Evolutionary conservation across 495 filamentous ascomycete species (phyloP).

Genomic region (Tuber microsphaerosporum): DNA sequence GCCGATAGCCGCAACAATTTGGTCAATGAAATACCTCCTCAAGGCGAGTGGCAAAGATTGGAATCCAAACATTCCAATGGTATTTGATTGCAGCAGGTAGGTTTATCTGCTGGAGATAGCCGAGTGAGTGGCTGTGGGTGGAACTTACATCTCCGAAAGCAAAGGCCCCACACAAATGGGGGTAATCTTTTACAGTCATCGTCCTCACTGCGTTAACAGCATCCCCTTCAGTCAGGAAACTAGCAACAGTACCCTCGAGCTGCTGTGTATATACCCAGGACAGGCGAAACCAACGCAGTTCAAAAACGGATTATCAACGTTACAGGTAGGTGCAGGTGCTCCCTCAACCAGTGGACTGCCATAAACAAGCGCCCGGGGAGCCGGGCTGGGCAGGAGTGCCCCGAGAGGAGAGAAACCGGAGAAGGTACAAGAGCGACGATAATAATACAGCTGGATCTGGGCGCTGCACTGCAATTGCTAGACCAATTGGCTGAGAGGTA

Average conservation of each 20-base stretch:
- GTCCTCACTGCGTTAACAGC: slow-evolving; percentile 44
- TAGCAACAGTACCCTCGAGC: slow-evolving; percentile 47
- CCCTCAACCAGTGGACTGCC: slow-evolving; percentile 15
- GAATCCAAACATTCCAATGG: slow-evolving; percentile 2
- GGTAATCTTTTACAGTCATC: slow-evolving; percentile 47
- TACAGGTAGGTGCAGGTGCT: slow-evolving; percentile 16
- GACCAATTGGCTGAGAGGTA: background rate
- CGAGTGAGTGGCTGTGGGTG: slow-evolving; percentile 29
- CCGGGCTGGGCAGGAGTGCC: slow-evolving; percentile 16
- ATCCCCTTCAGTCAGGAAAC: slow-evolving; percentile 45
- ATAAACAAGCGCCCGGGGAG: slow-evolving; percentile 15
- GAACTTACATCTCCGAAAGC: slow-evolving; percentile 39
- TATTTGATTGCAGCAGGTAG: slow-evolving; percentile 44
- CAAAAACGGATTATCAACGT: slow-evolving; percentile 25
- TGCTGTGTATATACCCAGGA: slow-evolving; percentile 50
- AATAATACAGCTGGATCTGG: background rate
- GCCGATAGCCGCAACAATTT: slow-evolving; percentile 41
- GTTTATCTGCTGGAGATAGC: slow-evolving; percentile 40
- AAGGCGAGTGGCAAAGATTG: slow-evolving; percentile 39
- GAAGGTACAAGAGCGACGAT: slow-evolving; percentile 5
- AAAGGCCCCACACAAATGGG: slow-evolving; percentile 53
- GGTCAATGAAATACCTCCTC: slow-evolving; percentile 55
- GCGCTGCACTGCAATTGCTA: background rate
- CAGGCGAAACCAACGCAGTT: slow-evolving; percentile 46
- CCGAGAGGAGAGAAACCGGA: slow-evolving; percentile 20